Evolutionary conservation across 331 rosid genomes (phyloP), one percentile per base, ranked within the genome.

Genomic region (Pyrus hybrid): DNA sequence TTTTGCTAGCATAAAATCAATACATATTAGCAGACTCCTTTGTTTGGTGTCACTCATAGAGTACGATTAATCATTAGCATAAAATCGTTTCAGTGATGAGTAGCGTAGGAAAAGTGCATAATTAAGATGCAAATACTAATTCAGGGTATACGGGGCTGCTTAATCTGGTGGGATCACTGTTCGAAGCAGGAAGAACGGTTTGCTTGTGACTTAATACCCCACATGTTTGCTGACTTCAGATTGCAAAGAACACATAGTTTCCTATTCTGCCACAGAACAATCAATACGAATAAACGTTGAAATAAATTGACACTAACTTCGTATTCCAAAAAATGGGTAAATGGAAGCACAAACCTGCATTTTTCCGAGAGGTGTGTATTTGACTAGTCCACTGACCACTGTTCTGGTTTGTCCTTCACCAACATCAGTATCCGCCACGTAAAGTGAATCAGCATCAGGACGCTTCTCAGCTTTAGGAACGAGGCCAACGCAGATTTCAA

Each of bases 331-430:
- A 80, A 29, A 33, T 37, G 23, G 13, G n/a, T 61, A 68, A 43
- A 51, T 8, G 54, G 11, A 53, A 49, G 77, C 26, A 77, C 51
- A 71, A 75, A 95, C 99, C 99, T 94, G 96, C 93, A 94, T 92
- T 82, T 92, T 93, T 70, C 90, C 93, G 33, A 90, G 86, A 70
- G 96, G 97, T 73, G 90, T 92, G 80, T 79, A 85, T 70, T 89
- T 94, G 76, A 94, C 99, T 11, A 94, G 92, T 72, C 99, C 99
- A 78, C 99, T 94, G 74, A 90, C 99, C 72, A 94, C 99, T 8
- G 97, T 94, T 76, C 99, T 85, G 71, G 93, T 75, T 63, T 83
- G 88, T 62, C 76, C 90, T 79, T 94, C 99, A n/a, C 99, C 99
- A 26, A 94, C 96, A 81, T 94, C 97, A 60, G 90, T 94, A 87